A percentile compares a stretch with the other conserved stretches of the same genome.
Evolutionary conservation across 306 rosid genomes (phyloP).

Genomic region (Rosa rugosa): DNA sequence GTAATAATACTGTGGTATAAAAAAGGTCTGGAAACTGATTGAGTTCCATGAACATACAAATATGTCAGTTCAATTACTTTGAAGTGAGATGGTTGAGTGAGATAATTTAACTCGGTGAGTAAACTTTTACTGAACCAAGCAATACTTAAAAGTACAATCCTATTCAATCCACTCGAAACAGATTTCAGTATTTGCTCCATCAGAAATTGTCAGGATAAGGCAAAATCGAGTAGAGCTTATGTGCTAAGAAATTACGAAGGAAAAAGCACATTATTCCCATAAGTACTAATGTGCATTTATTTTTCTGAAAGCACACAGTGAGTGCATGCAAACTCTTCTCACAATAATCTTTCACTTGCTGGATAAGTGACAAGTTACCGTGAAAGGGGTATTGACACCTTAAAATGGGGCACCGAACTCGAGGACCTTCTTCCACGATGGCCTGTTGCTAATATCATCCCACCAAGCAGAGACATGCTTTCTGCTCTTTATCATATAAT

Average conservation of each 20-base stretch:
- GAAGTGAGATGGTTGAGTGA: background rate
- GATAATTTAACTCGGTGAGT: background rate
- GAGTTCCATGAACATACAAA: background rate
- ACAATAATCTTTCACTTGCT: background rate
- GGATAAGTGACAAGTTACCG: background rate
- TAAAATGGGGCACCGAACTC: constrained; percentile 17
- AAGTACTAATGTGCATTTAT: background rate
- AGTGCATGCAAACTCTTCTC: background rate
- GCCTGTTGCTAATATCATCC: constrained; percentile 49
- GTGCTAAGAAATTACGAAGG: background rate
- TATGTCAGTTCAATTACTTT: background rate
- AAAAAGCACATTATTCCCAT: background rate
- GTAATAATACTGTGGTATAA: no score
- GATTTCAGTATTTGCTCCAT: background rate
- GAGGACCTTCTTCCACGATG: constrained; percentile 49
- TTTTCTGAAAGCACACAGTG: background rate
- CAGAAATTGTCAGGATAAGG: background rate
- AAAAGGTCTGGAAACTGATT: no score
- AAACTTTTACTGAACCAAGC: background rate
- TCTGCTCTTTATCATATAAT: constrained; percentile 34
- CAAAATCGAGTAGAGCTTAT: background rate
- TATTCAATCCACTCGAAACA: background rate
- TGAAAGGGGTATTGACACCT: background rate
- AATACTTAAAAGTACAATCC: background rate
- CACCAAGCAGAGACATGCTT: constrained; percentile 50